A percentile compares a stretch with the other conserved stretches of the same genome.
Evolutionary conservation across 345 rosid species (phyloP).

Genomic region (Abelmoschus esculentus): DNA sequence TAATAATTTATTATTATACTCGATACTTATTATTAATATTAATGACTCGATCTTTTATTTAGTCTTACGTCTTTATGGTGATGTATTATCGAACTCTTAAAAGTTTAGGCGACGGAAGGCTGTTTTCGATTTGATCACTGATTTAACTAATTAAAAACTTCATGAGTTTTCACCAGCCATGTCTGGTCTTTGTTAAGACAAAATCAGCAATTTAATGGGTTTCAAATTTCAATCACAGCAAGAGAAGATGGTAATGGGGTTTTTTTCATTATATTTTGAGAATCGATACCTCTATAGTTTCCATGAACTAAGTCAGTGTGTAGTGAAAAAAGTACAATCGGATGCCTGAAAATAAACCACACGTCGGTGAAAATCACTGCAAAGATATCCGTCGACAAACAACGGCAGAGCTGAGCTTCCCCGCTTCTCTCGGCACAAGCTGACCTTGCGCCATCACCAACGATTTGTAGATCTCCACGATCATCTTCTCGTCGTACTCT

Average conservation of each 20-base stretch:
- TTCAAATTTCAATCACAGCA: too few species aligned
- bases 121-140: background rate
- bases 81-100: background rate
- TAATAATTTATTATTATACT: too few species aligned
- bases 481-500: conserved; percentile 52
- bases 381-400: conserved; percentile 11
- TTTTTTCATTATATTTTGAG: background rate
- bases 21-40: too few species aligned
- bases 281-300: background rate
- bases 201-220: too few species aligned
- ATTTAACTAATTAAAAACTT: too few species aligned
- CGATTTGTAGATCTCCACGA: conserved; percentile 63
- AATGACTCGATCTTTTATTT: background rate
- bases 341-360: background rate
- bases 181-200: too few species aligned
- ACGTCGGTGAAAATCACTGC: too few species aligned
- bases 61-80: background rate
- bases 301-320: background rate
- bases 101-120: background rate
- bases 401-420: conserved; percentile 19
- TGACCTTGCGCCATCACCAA: conserved; percentile 42
- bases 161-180: too few species aligned
- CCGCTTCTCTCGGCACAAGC: conserved; percentile 32
- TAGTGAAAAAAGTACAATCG: background rate
- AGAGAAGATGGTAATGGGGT: too few species aligned